A percentile compares a stretch with the other conserved stretches of the same genome.
These are phyloP conservation scores for Elsinoe fawcettii DNA, from an alignment of 2,329 filamentous ascomycete genomes.

Conservation along the genomic window DNA sequence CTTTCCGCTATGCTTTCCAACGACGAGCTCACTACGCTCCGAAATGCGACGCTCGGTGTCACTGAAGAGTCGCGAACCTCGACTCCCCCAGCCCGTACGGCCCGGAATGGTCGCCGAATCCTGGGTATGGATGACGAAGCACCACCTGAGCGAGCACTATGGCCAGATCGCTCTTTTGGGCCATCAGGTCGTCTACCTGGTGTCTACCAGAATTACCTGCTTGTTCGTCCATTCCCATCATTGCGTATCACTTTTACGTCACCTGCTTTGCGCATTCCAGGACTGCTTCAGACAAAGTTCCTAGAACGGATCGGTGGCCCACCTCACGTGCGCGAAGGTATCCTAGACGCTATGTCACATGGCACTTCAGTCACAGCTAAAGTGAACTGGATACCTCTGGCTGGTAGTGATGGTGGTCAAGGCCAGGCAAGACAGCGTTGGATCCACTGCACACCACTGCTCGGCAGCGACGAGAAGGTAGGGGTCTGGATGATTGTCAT, in stretches of 20 bases:
- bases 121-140: conserved; percentile 28
- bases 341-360: conserved; percentile 33
- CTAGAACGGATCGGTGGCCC: conserved; percentile 38
- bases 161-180: conserved; percentile 27
- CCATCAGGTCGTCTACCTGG: conserved; percentile 30
- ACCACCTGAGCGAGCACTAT: conserved; percentile 23
- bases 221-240: conserved; percentile 58
- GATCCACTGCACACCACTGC: conserved; percentile 39
- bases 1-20: conserved; percentile 26
- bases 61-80: conserved; percentile 17
- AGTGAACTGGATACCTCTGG: conserved; percentile 31
- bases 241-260: conserved; percentile 63
- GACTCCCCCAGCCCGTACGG: conserved; percentile 14
- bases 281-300: conserved; percentile 48
- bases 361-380: conserved; percentile 38
- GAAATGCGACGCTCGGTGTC: conserved; percentile 20
- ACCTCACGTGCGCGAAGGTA: conserved; percentile 31
- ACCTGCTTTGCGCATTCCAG: conserved; percentile 58
- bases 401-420: conserved; percentile 9
- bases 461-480: conserved; percentile 36
- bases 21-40: conserved; percentile 29
- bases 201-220: conserved; percentile 45
- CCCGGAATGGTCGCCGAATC: conserved; percentile 18
- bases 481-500: conserved; percentile 44
- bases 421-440: conserved; percentile 32